Evolutionary conservation across 768 basidiomycete species (phyloP), one percentile per base, ranked within the genome.

Genomic region (Suillus alpinus): DNA sequence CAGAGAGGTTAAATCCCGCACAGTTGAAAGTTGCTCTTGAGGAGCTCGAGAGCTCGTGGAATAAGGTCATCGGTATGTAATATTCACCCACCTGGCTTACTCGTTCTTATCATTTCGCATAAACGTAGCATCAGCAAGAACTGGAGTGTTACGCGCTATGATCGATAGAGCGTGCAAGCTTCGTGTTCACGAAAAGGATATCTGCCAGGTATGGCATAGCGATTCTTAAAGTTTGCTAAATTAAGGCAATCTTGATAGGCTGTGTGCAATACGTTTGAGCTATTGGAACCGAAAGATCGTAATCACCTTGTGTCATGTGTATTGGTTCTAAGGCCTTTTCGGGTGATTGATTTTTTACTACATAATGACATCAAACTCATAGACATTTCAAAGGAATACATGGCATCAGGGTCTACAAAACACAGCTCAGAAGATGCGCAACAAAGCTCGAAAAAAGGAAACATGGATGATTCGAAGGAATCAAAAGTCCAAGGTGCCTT

Each of bases 401-500:
- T 41, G 50, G 60, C 56, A 46, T 56, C 63, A 36, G 29, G 60
- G 8, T 2, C 50, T 18, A 34, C 59, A 10, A 59, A 59, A 49
- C 67, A 68, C 37, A 34, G 59, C n/a, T 57, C 59, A 18, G 37
- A 59, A 55, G 58, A 65, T 20, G 47, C 36, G 67, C 52, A 58
- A 2, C 14, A 55, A 16, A 41, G 67, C 31, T 56, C 60, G 40
- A 56, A 64, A 62, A 65, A 58, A 44, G 47, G 59, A 66, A 65
- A 57, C 61, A 16, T n/a, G 16, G 65, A 66, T 58, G 76, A 78
- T 59, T 76, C 78, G 1, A 69, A 85, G 44, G 88, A 87, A 68
- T 86, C 88, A 7, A 91, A 85, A 66, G 83, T 89, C 13, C 93
- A 94, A 70, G 96, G 96, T 1, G 90, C 92, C 3, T 73, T 98